These are phyloP conservation scores for Poteriospumella lacustris DNA, from an alignment of 108 stramenopile species.

Conservation along the genomic window DNA sequence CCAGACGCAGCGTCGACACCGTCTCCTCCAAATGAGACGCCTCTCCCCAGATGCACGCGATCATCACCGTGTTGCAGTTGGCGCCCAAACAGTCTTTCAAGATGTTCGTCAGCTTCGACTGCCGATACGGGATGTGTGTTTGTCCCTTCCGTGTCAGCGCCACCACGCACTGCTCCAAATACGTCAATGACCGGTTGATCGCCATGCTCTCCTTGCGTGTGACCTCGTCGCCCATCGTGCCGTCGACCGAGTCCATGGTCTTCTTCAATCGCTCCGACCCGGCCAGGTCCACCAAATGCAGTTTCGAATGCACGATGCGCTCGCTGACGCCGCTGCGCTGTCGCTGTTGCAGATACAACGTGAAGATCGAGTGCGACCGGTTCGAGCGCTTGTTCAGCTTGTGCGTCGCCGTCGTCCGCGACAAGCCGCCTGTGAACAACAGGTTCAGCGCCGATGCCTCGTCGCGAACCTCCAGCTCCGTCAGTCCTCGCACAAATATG, in stretches of 20 bases:
- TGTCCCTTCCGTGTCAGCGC: slow-evolving; percentile 47
- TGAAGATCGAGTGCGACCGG: slow-evolving; percentile 63
- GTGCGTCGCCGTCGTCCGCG: slow-evolving; percentile 52
- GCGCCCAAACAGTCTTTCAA: slow-evolving; percentile 56
- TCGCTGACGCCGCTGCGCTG: slow-evolving; percentile 54
- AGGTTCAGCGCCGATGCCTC: slow-evolving; percentile 44
- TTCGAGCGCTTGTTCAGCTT: slow-evolving; percentile 58
- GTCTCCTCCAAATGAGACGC: slow-evolving; percentile 60
- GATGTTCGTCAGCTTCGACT: slow-evolving; percentile 60
- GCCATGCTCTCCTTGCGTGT: slow-evolving; percentile 58
- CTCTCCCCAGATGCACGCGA: slow-evolving; percentile 66
- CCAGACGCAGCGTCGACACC: slow-evolving; percentile 50
- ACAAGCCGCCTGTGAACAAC: slow-evolving; percentile 44
- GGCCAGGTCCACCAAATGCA: slow-evolving; percentile 61
- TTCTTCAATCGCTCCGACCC: slow-evolving; percentile 65
- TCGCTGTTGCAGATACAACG: slow-evolving; percentile 55
- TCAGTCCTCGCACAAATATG: slow-evolving; percentile 52
- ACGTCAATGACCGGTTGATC: slow-evolving; percentile 64
- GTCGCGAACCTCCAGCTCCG: slow-evolving; percentile 38
- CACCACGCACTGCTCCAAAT: slow-evolving; percentile 66
- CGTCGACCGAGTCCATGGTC: slow-evolving; percentile 42
- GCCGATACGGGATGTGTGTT: slow-evolving; percentile 59
- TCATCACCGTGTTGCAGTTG: slow-evolving; percentile 56
- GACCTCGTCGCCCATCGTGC: slow-evolving; percentile 23
- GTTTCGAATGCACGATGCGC: slow-evolving; percentile 52